Evolutionary conservation across 331 rosid genomes (phyloP).

Genomic region (Stylosanthes scabra): DNA sequence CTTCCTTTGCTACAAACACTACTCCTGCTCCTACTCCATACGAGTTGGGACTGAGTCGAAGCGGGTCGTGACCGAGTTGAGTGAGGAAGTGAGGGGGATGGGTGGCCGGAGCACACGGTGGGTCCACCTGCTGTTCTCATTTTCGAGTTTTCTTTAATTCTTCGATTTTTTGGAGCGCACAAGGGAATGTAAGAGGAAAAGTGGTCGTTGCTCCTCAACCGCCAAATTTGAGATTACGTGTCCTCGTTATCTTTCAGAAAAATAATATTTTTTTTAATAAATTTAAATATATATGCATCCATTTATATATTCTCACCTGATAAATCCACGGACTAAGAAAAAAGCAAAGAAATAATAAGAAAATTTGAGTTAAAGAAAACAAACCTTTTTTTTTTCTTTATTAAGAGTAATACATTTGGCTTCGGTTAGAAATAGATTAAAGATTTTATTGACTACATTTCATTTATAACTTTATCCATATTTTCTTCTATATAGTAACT

Average conservation of each 20-base stretch:
- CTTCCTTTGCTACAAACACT: too few relatives aligned
- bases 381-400: too few relatives aligned
- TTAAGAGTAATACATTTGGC: too few relatives aligned
- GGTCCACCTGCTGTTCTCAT: conserved; percentile 40
- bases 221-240: conserved; percentile 52
- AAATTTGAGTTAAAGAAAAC: too few relatives aligned
- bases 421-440: too few relatives aligned
- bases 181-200: neutral
- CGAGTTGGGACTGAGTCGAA: conserved; percentile 12
- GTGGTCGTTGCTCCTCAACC: conserved; percentile 44
- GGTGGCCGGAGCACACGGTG: conserved; percentile 47
- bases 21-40: neutral
- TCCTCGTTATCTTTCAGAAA: conserved; percentile 30
- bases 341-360: too few relatives aligned
- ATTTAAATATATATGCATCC: too few relatives aligned
- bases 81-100: conserved; percentile 32
- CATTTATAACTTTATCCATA: too few relatives aligned
- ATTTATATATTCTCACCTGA: too few relatives aligned
- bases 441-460: too few relatives aligned
- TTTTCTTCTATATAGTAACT: too few relatives aligned
- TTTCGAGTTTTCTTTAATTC: neutral
- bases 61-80: conserved; percentile 30
- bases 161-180: neutral
- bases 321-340: too few relatives aligned
- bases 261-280: neutral